Evolutionary conservation across 176 grass and related monocot genomes (phyloP).

Genomic region (Canna indica): DNA sequence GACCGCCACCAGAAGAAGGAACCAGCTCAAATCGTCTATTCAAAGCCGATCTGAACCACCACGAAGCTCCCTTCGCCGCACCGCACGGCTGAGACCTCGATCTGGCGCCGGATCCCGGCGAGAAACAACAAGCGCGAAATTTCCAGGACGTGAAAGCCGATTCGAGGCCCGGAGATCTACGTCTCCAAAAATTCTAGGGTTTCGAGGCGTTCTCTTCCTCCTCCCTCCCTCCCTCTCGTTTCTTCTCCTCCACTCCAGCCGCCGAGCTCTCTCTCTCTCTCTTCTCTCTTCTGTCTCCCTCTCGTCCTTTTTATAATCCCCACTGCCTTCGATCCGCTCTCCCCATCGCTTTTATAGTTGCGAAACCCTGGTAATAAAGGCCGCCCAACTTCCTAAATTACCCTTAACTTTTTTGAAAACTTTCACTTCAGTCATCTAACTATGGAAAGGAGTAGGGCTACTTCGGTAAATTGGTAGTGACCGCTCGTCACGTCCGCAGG

Average conservation of each 20-base stretch:
- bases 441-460: neutral
- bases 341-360: slow-evolving; percentile 13
- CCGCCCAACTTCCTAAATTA: neutral
- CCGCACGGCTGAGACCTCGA: slow-evolving; percentile 1
- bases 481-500: slow-evolving; percentile 8
- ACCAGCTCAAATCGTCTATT: neutral
- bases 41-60: neutral
- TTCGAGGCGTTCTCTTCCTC: neutral
- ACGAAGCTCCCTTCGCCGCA: neutral
- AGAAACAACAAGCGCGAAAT: neutral
- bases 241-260: slow-evolving; percentile 10
- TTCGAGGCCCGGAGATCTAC: neutral
- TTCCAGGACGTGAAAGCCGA: neutral
- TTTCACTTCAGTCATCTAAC: neutral
- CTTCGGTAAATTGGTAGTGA: neutral
- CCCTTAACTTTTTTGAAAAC: neutral
- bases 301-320: slow-evolving; percentile 4
- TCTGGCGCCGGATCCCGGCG: neutral
- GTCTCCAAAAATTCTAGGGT: slow-evolving; percentile 13
- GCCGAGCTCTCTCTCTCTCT: slow-evolving; percentile 6
- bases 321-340: slow-evolving; percentile 5
- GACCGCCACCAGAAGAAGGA: neutral
- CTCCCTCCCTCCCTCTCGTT: neutral
- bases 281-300: neutral
- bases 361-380: slow-evolving; percentile 8